Percentiles rank a stretch among this genome's conserved stretches.
phyloP scores from a whole-genome alignment of 176 grass and related monocot species.

The Phyllostachys edulis region DNA sequence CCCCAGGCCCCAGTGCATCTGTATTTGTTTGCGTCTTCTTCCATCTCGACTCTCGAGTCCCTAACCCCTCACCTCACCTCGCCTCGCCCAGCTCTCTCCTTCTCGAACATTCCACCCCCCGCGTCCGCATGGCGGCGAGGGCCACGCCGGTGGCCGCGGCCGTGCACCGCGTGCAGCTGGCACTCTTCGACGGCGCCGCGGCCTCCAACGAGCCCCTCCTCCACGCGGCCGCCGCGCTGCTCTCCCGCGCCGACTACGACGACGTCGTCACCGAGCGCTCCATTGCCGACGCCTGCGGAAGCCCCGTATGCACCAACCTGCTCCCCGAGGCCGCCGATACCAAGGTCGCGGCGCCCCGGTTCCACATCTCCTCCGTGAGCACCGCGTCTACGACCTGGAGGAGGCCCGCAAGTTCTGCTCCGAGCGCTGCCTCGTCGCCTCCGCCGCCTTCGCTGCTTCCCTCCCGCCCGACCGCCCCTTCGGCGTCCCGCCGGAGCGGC shows the following conservation, averaged over 20 bases:
- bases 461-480: slow-evolving; percentile 42
- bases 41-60: no score
- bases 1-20: no score
- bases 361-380: slow-evolving; percentile 82
- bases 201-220: slow-evolving; percentile 46
- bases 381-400: slow-evolving; percentile 89
- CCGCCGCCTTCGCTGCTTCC: slow-evolving; percentile 45
- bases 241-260: slow-evolving; percentile 73
- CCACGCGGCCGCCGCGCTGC: slow-evolving; percentile 37
- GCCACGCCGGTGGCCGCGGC: slow-evolving; percentile 27
- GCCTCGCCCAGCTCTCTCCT: background rate
- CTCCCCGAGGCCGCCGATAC: background rate
- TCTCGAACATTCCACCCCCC: background rate
- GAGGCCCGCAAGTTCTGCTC: slow-evolving; percentile 85
- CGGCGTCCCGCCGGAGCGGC: slow-evolving; percentile 23
- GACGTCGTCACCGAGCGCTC: slow-evolving; percentile 74
- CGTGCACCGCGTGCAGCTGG: slow-evolving; percentile 52
- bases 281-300: slow-evolving; percentile 59
- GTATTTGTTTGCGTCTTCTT: no score
- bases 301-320: slow-evolving; percentile 41
- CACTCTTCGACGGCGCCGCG: slow-evolving; percentile 58
- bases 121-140: background rate
- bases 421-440: slow-evolving; percentile 56
- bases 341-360: slow-evolving; percentile 29
- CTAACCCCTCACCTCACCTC: no score